Conservation (phyloP, 2,329 filamentous ascomycete species). For the Botrytis pseudocinerea region DNA sequence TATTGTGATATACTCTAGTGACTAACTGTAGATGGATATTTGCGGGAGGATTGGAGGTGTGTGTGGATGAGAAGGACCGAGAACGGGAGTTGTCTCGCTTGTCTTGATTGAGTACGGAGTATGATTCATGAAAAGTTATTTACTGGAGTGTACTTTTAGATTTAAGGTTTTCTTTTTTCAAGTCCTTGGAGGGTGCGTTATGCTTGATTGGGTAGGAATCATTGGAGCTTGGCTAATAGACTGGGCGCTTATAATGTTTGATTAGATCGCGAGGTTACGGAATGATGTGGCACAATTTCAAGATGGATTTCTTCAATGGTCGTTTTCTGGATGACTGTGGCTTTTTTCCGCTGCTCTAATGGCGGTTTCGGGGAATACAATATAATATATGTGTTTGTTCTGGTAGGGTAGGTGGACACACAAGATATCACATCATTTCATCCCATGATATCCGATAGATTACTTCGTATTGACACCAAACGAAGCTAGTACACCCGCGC, state of each 20-base stretch:
- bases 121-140: background rate
- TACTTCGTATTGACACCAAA: background rate
- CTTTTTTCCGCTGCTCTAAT: constrained; percentile 9
- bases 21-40: background rate
- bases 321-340: background rate
- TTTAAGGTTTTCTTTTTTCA: background rate
- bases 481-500: background rate
- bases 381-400: background rate
- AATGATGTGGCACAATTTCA: background rate
- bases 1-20: background rate
- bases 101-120: background rate
- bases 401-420: background rate
- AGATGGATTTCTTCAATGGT: background rate
- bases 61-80: constrained; percentile 14
- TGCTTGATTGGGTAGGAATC: constrained; percentile 12
- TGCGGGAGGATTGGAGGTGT: background rate
- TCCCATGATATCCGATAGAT: background rate
- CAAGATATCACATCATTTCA: background rate
- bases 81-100: background rate
- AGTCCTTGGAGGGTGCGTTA: background rate
- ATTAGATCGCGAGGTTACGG: background rate
- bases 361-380: background rate
- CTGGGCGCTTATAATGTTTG: constrained; percentile 4
- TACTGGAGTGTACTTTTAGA: background rate
- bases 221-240: background rate